These are phyloP conservation scores for Ceratocystis lukuohia DNA, from an alignment of 2,329 filamentous ascomycete genomes.

Conservation along the genomic window DNA sequence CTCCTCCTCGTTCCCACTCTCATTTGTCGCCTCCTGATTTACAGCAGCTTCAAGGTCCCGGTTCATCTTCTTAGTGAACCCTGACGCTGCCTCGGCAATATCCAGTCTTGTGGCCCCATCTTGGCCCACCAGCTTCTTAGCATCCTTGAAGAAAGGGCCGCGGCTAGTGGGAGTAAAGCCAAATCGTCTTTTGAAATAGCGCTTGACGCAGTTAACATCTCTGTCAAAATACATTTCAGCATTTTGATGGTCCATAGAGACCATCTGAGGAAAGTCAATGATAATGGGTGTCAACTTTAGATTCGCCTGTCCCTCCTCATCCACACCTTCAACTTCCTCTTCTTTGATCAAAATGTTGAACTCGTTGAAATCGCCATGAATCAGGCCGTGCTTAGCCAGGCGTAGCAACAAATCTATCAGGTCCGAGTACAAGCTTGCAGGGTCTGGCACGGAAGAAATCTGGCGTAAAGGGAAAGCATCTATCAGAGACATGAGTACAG, in stretches of 20 bases:
- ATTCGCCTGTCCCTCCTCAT: constrained; percentile 25
- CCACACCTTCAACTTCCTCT: constrained; percentile 29
- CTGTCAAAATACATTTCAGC: constrained; percentile 96
- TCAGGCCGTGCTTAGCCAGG: constrained; percentile 73
- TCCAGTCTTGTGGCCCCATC: constrained; percentile 61
- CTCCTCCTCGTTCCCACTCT: constrained; percentile 28
- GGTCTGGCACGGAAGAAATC: constrained; percentile 70
- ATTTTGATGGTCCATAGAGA: constrained; percentile 85
- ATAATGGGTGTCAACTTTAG: constrained; percentile 58
- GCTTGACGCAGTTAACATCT: constrained; percentile 89
- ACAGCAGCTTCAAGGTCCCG: constrained; percentile 90
- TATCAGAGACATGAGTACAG: constrained; percentile 87
- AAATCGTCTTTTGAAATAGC: constrained; percentile 82
- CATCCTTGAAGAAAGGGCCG: constrained; percentile 76
- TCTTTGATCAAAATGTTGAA: constrained; percentile 79
- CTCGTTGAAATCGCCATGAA: constrained; percentile 98
- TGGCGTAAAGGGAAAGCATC: constrained; percentile 87
- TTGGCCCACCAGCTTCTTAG: constrained; percentile 57
- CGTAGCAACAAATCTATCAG: constrained; percentile 75
- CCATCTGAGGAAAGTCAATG: constrained; percentile 97
- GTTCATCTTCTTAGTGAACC: constrained; percentile 92
- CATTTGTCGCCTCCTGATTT: constrained; percentile 48
- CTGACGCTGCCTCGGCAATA: constrained; percentile 78
- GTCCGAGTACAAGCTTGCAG: constrained; percentile 78
- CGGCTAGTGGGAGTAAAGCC: constrained; percentile 70